Evolutionary conservation across 2,329 filamentous ascomycete species (phyloP).

Genomic region (Colletotrichum chrysophilum): DNA sequence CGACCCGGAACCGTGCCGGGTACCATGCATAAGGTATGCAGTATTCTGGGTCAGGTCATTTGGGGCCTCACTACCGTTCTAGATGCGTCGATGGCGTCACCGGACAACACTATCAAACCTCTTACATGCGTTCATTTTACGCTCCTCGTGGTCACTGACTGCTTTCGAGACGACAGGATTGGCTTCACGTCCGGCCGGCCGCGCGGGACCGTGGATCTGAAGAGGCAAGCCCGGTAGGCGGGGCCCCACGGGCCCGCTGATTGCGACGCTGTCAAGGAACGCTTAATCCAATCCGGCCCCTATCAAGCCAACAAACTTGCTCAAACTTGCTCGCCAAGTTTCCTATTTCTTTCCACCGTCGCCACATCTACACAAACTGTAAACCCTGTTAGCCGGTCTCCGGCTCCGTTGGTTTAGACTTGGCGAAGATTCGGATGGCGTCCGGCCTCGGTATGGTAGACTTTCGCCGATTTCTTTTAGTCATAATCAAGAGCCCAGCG

Average conservation of each 20-base stretch:
- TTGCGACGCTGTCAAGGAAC: slow-evolving; percentile 11
- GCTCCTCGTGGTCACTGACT: background rate
- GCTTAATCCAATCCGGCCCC: background rate
- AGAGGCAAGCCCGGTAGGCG: background rate
- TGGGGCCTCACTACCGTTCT: background rate
- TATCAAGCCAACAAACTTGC: background rate
- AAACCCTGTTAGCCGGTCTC: background rate
- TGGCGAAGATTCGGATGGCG: background rate
- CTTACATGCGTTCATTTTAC: background rate
- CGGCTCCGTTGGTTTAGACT: background rate
- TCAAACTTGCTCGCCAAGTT: background rate
- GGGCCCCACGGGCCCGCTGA: slow-evolving; percentile 35
- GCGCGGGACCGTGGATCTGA: background rate
- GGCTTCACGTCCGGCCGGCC: background rate
- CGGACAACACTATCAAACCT: slow-evolving; percentile 24
- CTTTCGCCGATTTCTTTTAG: background rate
- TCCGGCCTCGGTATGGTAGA: background rate
- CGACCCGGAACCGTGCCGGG: background rate
- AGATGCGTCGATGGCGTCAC: background rate
- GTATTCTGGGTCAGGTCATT: background rate
- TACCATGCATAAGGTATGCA: background rate
- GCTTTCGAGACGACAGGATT: background rate
- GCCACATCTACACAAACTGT: background rate
- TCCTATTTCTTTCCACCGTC: background rate
- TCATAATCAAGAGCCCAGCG: background rate